Evolutionary conservation across 257 asterid species (phyloP).

Genomic region (Nemophila menziesii): DNA sequence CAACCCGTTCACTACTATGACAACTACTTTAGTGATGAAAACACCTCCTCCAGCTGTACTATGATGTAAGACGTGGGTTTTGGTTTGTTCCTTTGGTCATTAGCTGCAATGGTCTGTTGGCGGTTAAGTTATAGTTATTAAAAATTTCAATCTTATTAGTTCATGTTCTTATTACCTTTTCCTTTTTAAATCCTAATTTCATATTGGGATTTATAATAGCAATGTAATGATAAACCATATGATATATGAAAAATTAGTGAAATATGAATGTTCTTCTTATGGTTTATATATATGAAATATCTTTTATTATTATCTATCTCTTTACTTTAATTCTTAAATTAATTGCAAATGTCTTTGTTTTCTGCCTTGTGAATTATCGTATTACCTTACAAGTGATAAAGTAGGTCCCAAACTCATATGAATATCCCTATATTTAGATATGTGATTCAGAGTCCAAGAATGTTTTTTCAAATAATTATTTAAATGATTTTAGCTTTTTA

Average conservation of each 20-base stretch:
- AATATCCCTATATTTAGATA: not conserved
- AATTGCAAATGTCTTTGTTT: slow-evolving; percentile 12
- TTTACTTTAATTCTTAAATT: not conserved
- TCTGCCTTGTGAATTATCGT: slow-evolving; percentile 18
- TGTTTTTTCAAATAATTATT: too few relatives aligned
- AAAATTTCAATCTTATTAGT: slow-evolving; percentile 15
- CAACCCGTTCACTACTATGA: slow-evolving; percentile 50
- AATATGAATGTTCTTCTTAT: slow-evolving; percentile 14
- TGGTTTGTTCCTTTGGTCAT: not conserved
- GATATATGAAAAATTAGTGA: slow-evolving; percentile 28
- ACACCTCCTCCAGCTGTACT: slow-evolving; percentile 44
- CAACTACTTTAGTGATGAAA: slow-evolving; percentile 60
- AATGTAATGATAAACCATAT: slow-evolving; percentile 27
- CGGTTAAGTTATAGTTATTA: slow-evolving; percentile 12
- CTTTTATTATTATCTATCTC: slow-evolving; percentile 11
- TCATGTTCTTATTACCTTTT: slow-evolving; percentile 4
- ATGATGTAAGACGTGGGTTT: slow-evolving; percentile 40
- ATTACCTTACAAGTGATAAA: slow-evolving; percentile 5
- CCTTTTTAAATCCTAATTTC: slow-evolving; percentile 22
- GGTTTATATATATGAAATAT: slow-evolving; percentile 8
- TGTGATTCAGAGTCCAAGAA: not conserved
- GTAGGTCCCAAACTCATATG: not conserved
- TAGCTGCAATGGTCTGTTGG: not conserved
- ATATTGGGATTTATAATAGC: slow-evolving; percentile 23
- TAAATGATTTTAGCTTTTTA: too few relatives aligned